Conservation (phyloP, 805 yeast genomes). For the Monosporozyma servazzii region DNA sequence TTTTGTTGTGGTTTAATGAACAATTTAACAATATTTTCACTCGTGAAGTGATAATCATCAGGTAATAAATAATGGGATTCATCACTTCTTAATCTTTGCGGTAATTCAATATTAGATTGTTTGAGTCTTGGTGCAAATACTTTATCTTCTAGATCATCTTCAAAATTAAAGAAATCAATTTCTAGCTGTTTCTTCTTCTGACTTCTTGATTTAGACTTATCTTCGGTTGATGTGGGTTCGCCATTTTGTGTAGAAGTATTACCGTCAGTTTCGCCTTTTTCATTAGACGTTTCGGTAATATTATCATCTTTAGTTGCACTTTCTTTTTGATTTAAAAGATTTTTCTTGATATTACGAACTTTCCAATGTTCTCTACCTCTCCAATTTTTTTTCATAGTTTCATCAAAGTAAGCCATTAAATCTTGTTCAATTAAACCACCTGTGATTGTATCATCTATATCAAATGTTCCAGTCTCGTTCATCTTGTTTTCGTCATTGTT, state of each 20-base stretch:
- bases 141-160: constrained; percentile 31
- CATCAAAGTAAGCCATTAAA: constrained; percentile 75
- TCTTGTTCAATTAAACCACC: constrained; percentile 43
- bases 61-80: constrained; percentile 49
- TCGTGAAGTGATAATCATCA: constrained; percentile 62
- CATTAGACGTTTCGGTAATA: neutral
- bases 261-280: neutral
- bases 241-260: constrained; percentile 6
- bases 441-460: constrained; percentile 7
- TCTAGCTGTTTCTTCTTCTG: constrained; percentile 30
- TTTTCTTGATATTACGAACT: constrained; percentile 49
- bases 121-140: constrained; percentile 34
- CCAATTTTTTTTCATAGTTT: constrained; percentile 63
- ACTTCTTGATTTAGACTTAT: constrained; percentile 13
- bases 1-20: constrained; percentile 56
- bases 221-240: neutral
- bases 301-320: constrained; percentile 7
- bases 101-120: constrained; percentile 30
- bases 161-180: constrained; percentile 38
- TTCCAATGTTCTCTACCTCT: constrained; percentile 93
- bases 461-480: neutral
- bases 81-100: constrained; percentile 35
- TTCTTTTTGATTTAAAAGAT: constrained; percentile 4
- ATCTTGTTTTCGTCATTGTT: neutral
- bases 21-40: constrained; percentile 55